Evolutionary conservation across 257 asterid species (phyloP), one percentile per base, ranked within the genome.

Genomic region (Henckelia pumila): DNA sequence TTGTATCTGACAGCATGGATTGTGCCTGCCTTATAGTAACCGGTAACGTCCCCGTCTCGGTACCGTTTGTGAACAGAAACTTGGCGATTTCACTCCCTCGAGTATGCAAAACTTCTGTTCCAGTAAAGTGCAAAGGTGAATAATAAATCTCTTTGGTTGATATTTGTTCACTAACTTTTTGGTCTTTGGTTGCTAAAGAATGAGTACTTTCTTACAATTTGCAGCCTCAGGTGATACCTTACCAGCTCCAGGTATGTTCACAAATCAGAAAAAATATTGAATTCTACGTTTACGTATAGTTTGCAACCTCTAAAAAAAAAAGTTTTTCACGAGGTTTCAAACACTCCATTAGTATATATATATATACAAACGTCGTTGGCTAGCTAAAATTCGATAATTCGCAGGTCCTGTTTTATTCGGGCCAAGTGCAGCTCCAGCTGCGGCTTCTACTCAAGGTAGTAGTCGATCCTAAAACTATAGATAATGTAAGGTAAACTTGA

Each of bases 221-320:
- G 81, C 89, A 89, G 96, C 93, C 50, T 21, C 93, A 0, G 95
- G 95, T 4, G 88, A 75, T 73, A 89, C 95, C 16, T 72, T 89
- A 47, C 95, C 95, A 56, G 61, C 96, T 80, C 86, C 96, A 84
- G 96, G 96, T 87, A 80, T 20, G 19, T 25, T 52, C 7, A 30
- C 5, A n/a, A 32, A 16, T 13, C 2, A 50, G 10, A 25, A 32
- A 13, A 29, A 21, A 0, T 8, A n/a, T 13, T 7, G 30, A 50
- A 28, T 5, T 29, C 25, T 35, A 14, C 53, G 53, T 6, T 40
- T 40, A 35, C 4, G 47, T 10, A 7, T 35, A 2, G n/a, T n/a
- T n/a, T n/a, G n/a, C n/a, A n/a, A n/a, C n/a, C n/a, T n/a, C n/a
- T n/a, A n/a, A n/a, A n/a, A n/a, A n/a, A n/a, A n/a, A n/a, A n/a